A percentile compares a stretch with the other conserved stretches of the same genome.
Evolutionary conservation across 176 grass and related monocot species (phyloP).

Genomic region (Bothriochloa decipiens): DNA sequence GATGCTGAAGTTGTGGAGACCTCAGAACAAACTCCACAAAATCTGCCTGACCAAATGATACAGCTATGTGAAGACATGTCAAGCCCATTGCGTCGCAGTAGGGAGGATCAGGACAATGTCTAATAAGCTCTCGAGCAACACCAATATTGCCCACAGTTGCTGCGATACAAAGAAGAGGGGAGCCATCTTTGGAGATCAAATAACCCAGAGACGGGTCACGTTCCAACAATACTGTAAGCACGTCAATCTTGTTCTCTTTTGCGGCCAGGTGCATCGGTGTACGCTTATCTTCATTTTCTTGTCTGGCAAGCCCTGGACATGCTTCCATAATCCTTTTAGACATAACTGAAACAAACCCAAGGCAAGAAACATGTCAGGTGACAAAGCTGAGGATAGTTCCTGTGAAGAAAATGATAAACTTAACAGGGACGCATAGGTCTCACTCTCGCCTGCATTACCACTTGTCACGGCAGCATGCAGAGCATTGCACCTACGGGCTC

Average conservation of each 20-base stretch:
- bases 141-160: neutral
- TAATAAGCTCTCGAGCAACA: slow-evolving; percentile 10
- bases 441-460: neutral
- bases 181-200: neutral
- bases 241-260: neutral
- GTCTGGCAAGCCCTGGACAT: neutral
- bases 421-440: neutral
- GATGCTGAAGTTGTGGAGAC: neutral
- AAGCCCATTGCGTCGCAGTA: neutral
- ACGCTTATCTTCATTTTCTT: neutral
- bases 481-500: neutral
- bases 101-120: slow-evolving; percentile 34
- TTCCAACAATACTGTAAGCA: neutral
- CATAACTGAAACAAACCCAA: neutral
- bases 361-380: neutral
- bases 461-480: slow-evolving; percentile 29
- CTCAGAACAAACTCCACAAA: neutral
- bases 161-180: neutral
- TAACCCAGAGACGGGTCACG: neutral
- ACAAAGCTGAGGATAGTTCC: too few species aligned
- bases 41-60: neutral
- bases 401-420: too few species aligned
- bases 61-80: slow-evolving; percentile 36
- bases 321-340: neutral
- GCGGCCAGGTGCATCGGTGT: neutral